phyloP scores from a whole-genome alignment of 345 rosid genomes.

The Populus nigra region DNA sequence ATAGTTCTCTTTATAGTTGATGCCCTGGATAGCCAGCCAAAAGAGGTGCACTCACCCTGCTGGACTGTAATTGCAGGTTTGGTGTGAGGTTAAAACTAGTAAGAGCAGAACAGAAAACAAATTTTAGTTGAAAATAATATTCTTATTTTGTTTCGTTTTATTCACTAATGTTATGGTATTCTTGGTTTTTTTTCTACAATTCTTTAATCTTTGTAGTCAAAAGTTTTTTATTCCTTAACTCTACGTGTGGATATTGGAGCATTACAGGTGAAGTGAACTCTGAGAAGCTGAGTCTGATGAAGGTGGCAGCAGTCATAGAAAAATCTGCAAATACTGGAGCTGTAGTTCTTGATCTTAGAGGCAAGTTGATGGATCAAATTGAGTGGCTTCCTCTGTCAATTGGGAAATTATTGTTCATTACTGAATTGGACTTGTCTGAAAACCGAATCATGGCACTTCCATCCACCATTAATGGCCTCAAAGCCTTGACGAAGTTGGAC shows the following conservation, averaged over 20 bases:
- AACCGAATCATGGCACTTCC: constrained; percentile 68
- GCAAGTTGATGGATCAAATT: constrained; percentile 53
- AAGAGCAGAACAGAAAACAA: background rate
- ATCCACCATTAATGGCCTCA: constrained; percentile 37
- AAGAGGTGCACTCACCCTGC: background rate
- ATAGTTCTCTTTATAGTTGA: background rate
- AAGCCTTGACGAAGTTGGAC: constrained; percentile 46
- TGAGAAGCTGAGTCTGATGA: constrained; percentile 55
- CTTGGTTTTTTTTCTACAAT: background rate
- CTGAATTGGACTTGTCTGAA: constrained; percentile 52
- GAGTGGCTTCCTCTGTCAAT: constrained; percentile 72
- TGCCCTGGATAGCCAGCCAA: background rate
- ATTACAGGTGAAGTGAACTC: constrained; percentile 33
- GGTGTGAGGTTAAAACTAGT: background rate
- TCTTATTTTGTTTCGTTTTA: background rate
- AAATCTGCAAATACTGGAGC: constrained; percentile 44
- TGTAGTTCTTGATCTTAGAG: constrained; percentile 47
- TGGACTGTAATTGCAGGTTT: background rate
- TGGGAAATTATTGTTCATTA: constrained; percentile 47
- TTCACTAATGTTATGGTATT: background rate
- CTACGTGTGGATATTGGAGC: constrained; percentile 7
- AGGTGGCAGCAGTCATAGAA: constrained; percentile 60
- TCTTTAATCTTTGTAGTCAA: background rate
- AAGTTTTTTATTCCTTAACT: background rate
- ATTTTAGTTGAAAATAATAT: background rate